phyloP scores from a whole-genome alignment of 192 early-diverging fungal genomes.

The Pecoramyces ruminantium region DNA sequence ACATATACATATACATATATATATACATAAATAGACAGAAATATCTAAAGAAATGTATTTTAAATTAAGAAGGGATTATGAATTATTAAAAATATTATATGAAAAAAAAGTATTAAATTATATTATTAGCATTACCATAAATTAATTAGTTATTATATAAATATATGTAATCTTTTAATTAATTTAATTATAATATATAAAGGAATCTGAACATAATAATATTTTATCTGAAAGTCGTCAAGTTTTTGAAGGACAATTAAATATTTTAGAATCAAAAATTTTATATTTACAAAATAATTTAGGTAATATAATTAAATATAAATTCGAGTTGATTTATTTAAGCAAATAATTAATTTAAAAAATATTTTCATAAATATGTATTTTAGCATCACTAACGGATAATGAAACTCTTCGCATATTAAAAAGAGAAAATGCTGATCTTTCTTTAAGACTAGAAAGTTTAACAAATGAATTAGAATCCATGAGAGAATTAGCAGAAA shows the following conservation, averaged over 20 bases:
- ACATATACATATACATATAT: too few relatives aligned
- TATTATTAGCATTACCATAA: too few relatives aligned
- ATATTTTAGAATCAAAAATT: neutral
- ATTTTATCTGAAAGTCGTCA: neutral
- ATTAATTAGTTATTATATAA: too few relatives aligned
- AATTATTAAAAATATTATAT: neutral
- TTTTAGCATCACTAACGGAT: neutral
- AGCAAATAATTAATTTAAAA: too few relatives aligned
- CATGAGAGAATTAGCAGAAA: neutral
- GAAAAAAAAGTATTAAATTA: neutral
- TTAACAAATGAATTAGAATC: neutral
- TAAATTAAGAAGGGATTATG: neutral
- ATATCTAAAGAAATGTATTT: neutral
- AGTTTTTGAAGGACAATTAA: neutral
- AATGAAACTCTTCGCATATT: neutral
- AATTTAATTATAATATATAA: too few relatives aligned
- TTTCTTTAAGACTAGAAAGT: neutral
- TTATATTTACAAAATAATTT: neutral
- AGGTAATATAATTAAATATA: neutral
- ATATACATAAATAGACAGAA: neutral
- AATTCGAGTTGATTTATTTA: too few relatives aligned
- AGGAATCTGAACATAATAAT: neutral
- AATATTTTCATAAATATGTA: too few relatives aligned
- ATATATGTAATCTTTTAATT: too few relatives aligned
- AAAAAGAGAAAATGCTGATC: neutral